Evolutionary conservation across 2,329 filamentous ascomycete species (phyloP).

Genomic region (Penicillium frequentans): DNA sequence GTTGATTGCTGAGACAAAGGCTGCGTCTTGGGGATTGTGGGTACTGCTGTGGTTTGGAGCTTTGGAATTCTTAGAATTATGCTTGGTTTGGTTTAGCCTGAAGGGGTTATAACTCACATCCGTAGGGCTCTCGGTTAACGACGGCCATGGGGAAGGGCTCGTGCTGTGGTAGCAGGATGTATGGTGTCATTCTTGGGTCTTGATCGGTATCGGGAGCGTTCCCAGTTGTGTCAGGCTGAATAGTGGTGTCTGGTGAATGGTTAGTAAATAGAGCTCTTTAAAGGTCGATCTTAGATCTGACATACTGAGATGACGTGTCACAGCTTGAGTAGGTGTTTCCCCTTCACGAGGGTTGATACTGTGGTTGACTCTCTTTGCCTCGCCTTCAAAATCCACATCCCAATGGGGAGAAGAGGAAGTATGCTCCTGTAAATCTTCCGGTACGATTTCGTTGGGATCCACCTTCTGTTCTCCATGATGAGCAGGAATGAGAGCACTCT

Average conservation of each 20-base stretch:
- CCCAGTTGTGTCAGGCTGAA: constrained; percentile 51
- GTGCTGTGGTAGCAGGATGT: constrained; percentile 56
- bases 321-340: constrained; percentile 58
- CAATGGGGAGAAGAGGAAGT: constrained; percentile 63
- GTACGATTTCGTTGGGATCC: constrained; percentile 8
- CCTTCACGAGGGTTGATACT: constrained; percentile 51
- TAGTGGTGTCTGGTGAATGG: constrained; percentile 50
- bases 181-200: constrained; percentile 64
- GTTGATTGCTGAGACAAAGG: constrained; percentile 68
- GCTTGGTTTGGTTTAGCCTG: background rate
- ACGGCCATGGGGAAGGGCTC: constrained; percentile 68
- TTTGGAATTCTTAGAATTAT: constrained; percentile 9
- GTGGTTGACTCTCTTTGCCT: constrained; percentile 63
- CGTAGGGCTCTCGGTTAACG: constrained; percentile 68
- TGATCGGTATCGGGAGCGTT: constrained; percentile 56
- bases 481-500: constrained; percentile 24
- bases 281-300: background rate
- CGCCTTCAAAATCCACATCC: constrained; percentile 60
- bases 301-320: constrained; percentile 63
- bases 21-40: constrained; percentile 71
- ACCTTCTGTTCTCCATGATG: constrained; percentile 10
- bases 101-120: constrained; percentile 35
- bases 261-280: background rate
- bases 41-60: constrained; percentile 60
- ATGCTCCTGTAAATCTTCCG: constrained; percentile 52